Percentiles rank a stretch among this genome's conserved stretches.
phyloP scores from a whole-genome alignment of 768 basidiomycete genomes.

The Tricholoma hemisulphureum region DNA sequence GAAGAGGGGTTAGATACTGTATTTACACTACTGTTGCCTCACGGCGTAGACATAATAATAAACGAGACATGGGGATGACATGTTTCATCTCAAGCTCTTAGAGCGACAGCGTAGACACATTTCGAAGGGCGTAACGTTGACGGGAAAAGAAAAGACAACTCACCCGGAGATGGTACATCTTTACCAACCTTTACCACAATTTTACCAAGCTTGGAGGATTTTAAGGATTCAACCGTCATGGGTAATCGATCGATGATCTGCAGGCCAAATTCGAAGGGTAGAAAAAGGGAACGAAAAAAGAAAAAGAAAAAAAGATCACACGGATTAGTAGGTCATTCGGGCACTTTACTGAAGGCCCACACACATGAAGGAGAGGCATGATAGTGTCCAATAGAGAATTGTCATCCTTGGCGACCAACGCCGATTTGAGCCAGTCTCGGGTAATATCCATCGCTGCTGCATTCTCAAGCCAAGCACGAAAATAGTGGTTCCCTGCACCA shows the following conservation, averaged over 20 bases:
- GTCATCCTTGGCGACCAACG: conserved; percentile 55
- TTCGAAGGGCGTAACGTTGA: conserved; percentile 4
- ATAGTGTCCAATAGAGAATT: conserved; percentile 61
- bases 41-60: conserved; percentile 25
- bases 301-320: neutral
- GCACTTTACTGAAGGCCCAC: conserved; percentile 30
- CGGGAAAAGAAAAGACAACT: conserved; percentile 39
- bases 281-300: too few relatives aligned
- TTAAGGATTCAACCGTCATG: conserved; percentile 65
- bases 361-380: conserved; percentile 85
- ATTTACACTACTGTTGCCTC: conserved; percentile 39
- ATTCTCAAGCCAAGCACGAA: conserved; percentile 83
- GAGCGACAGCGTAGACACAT: conserved; percentile 11
- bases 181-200: conserved; percentile 74
- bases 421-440: conserved; percentile 79
- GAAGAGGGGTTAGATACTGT: conserved; percentile 67
- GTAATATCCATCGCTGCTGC: conserved; percentile 71
- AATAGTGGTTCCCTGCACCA: conserved; percentile 83
- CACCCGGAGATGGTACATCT: conserved; percentile 76
- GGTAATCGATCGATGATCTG: conserved; percentile 86
- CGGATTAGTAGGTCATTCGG: neutral
- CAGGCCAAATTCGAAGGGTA: too few relatives aligned
- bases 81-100: conserved; percentile 19
- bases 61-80: conserved; percentile 5
- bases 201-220: conserved; percentile 75